Base-by-base conservation (phyloP, 1,284 basidiomycete species). In the Uromyces viciae-fabae region DNA sequence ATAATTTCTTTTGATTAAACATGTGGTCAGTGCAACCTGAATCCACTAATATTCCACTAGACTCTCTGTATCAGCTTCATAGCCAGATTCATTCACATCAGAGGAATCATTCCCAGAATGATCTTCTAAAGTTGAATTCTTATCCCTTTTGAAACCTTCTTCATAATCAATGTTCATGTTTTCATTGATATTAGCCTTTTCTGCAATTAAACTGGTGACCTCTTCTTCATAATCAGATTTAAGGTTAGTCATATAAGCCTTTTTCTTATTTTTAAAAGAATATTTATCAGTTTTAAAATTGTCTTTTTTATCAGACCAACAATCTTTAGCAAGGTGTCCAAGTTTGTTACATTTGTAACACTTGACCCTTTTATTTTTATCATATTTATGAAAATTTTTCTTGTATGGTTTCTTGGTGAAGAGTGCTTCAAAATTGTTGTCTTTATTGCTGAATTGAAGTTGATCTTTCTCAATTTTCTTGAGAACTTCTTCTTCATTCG, bases 1-100 rank as follows among this genome's bases (percentile, higher is more conserved):
- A 68, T 25, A 68, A 68, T 43, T 25, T 46, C n/a, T 28, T 43
- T 42, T 68, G 66, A 42, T 68, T 68, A 46, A 68, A 68, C 66
- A 68, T 68, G 19, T 68, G 66, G 66, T 68, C 66, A 46, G 66
- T 68, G 33, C 66, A 68, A 28, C 66, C 66, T 68, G 66, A 68
- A n/a, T 68, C 66, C 11, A 68, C 66, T 68, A 68, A 40, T 14
- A 68, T 68, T 28, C 40, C 40, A 46, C 66, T 46, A 42, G 40
- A n/a, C 49, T 43, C 42, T 68, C 66, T 68, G 42, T 68, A 68
- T 68, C 66, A 28, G 66, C 66, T 68, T 43, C 40, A 46, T 68
- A 68, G 42, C 66, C 66, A n/a, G 66, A 43, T 19, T 43, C 56
- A 15, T 17, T 33, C 36, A 17, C 56, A 17, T 14, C 28, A 4